Evolutionary conservation across 2,329 filamentous ascomycete genomes (phyloP), one percentile per base, ranked within the genome.

Genomic region (Boeremia exigua): DNA sequence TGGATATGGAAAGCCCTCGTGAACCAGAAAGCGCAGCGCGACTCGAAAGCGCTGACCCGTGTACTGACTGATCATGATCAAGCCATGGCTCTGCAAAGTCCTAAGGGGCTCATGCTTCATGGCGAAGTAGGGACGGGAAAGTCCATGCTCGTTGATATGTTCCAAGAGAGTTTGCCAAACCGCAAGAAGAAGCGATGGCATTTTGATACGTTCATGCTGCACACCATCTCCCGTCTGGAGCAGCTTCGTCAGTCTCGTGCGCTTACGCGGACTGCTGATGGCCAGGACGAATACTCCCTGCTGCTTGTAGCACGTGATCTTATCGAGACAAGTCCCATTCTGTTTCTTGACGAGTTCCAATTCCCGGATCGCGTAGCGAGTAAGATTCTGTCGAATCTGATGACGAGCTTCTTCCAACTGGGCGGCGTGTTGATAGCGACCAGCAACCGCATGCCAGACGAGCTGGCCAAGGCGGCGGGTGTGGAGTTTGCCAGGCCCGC

Each of bases 201-300:
- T 70, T 95, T 92, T 76, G 92, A 91, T 71, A 92, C 89, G 0
- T 95, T 95, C 66, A 95, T 95, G 89, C 79, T 94, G 8, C 87
- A 93, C 62, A 87, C 86, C 0, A 82, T 93, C 42, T 88, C 89
- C 1, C 86, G 87, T 46, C 79, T 95, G 1, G 91, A 94, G 65
- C 78, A 82, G 11, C 82, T 90, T 39, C 81, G 90, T 3, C 73
- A 75, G 28, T 72, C 65, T 63, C 70, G 77, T 29, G 39, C 64
- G 17, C 58, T 63, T 27, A 44, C 48, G 0, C 48, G 56, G 4
- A 42, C 57, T 6, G 57, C 64, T 28, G 64, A 51, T 25, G 50
- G 64, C 6, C 70, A 77, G 7, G 80, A 83, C 37, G 85, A 92
- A 54, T 86, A 92, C 72, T 90, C 89, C 0, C 73, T 94, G 23